These are phyloP conservation scores for Ganoderma lucidum DNA, from an alignment of 1,284 basidiomycete species.

Conservation along the genomic window DNA sequence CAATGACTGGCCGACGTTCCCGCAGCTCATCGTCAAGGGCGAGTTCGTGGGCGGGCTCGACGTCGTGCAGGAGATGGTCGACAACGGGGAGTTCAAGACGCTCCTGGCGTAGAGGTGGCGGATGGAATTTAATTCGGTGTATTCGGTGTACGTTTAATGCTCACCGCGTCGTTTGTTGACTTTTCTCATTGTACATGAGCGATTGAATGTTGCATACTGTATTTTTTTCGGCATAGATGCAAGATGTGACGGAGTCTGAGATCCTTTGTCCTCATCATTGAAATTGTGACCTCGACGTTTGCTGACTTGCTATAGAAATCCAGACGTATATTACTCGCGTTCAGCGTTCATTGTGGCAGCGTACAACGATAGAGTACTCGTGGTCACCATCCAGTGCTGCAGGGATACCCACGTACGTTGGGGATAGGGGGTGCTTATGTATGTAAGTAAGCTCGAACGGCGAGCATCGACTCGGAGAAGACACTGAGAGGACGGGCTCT, in stretches of 20 bases:
- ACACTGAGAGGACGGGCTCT: too few relatives aligned
- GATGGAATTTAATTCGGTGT: neutral
- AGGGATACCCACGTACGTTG: too few relatives aligned
- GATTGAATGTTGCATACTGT: neutral
- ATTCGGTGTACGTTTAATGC: slow-evolving; percentile 8
- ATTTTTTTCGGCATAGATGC: neutral
- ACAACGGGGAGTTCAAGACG: slow-evolving; percentile 51
- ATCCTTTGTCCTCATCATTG: neutral
- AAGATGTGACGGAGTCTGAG: neutral
- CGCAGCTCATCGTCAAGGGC: slow-evolving; percentile 70
- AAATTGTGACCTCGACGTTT: neutral
- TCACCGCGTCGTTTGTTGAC: neutral
- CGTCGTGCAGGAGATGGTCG: slow-evolving; percentile 71
- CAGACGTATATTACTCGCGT: too few relatives aligned
- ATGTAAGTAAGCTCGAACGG: too few relatives aligned
- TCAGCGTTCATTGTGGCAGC: too few relatives aligned
- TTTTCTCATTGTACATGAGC: neutral
- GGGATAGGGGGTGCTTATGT: too few relatives aligned
- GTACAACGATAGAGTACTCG: too few relatives aligned
- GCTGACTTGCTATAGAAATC: neutral
- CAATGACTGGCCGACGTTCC: slow-evolving; percentile 76
- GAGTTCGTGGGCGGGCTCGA: slow-evolving; percentile 79
- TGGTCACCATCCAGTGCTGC: too few relatives aligned
- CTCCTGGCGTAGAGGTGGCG: neutral
- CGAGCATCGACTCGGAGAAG: too few relatives aligned